A percentile compares a stretch with the other conserved stretches of the same genome.
phyloP scores from a whole-genome alignment of 768 basidiomycete genomes.

The Boletus coccyginus region DNA sequence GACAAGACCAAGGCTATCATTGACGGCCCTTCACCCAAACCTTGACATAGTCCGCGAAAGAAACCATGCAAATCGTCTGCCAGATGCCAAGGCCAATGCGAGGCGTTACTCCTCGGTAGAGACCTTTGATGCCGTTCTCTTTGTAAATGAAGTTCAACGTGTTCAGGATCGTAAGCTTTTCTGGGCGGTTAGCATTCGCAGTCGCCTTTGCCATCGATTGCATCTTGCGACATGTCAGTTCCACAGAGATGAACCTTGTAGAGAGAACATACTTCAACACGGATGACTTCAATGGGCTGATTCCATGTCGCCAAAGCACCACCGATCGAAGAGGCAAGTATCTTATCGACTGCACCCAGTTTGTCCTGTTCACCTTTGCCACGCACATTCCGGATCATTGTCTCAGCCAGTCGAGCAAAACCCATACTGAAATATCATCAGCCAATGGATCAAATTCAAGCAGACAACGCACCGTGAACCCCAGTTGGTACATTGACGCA shows the following conservation, averaged over 20 bases:
- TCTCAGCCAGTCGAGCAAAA: conserved; percentile 91
- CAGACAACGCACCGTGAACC: conserved; percentile 66
- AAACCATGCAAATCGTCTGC: conserved; percentile 99
- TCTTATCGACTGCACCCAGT: conserved; percentile 79
- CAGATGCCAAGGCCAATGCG: conserved; percentile 94
- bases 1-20: conserved; percentile 11
- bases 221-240: conserved; percentile 59
- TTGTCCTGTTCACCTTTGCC: conserved; percentile 79
- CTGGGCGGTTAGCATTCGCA: conserved; percentile 75
- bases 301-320: conserved; percentile 99
- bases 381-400: conserved; percentile 66
- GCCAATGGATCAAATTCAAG: not conserved
- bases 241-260: not conserved
- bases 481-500: conserved; percentile 93
- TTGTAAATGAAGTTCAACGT: conserved; percentile 93
- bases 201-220: conserved; percentile 93
- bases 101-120: conserved; percentile 97
- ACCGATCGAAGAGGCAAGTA: conserved; percentile 81
- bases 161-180: conserved; percentile 88
- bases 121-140: conserved; percentile 93
- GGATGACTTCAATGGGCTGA: conserved; percentile 96
- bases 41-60: conserved; percentile 95
- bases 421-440: conserved; percentile 67
- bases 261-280: conserved; percentile 70
- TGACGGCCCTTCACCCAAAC: conserved; percentile 60